These are phyloP conservation scores for Dryas alaskensis DNA, from an alignment of 306 rosid species.

Conservation along the genomic window DNA sequence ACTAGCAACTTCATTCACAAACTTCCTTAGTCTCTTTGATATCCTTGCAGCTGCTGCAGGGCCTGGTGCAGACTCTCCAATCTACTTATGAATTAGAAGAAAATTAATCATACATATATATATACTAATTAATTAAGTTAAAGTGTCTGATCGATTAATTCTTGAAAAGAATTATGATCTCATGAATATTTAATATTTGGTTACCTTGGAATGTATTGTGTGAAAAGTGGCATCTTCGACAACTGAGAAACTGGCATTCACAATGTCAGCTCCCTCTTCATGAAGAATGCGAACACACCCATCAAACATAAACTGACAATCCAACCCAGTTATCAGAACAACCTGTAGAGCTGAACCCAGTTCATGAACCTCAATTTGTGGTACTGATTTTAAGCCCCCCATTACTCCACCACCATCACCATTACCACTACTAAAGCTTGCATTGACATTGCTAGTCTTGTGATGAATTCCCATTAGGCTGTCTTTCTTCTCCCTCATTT, in stretches of 20 bases:
- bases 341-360: conserved; percentile 46
- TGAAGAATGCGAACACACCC: conserved; percentile 50
- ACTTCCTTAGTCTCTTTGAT: conserved; percentile 45
- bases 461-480: conserved; percentile 34
- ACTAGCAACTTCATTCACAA: conserved; percentile 24
- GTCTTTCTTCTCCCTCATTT: conserved; percentile 56
- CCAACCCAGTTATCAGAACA: conserved; percentile 54
- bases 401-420: not conserved
- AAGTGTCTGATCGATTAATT: no score
- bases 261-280: conserved; percentile 62
- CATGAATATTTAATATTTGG: not conserved
- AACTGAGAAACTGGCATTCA: conserved; percentile 51
- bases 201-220: conserved; percentile 57
- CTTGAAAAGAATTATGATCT: no score
- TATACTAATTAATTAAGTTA: not conserved
- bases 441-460: not conserved
- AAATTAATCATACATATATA: conserved; percentile 1
- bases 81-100: conserved; percentile 29
- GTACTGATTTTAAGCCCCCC: conserved; percentile 18
- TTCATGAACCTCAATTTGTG: conserved; percentile 57
- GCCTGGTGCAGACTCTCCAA: conserved; percentile 26
- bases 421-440: not conserved
- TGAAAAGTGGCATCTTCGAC: conserved; percentile 45
- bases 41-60: conserved; percentile 41
- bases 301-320: conserved; percentile 47